phyloP scores from a whole-genome alignment of 2,329 filamentous ascomycete genomes.

The Talaromyces piceae region DNA sequence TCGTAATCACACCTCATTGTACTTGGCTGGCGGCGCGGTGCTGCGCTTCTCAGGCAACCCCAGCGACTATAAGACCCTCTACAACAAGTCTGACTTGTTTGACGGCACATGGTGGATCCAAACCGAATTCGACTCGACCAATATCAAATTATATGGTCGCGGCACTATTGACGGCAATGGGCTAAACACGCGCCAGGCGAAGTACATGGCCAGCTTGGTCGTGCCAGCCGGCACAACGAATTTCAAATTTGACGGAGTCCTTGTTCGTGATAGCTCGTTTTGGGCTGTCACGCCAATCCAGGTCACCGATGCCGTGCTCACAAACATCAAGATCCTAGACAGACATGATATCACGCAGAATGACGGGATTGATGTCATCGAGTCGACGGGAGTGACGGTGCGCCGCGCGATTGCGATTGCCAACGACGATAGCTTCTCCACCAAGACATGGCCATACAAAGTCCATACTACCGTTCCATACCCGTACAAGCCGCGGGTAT shows the following conservation, averaged over 20 bases:
- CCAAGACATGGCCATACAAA: not conserved
- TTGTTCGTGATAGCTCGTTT: not conserved
- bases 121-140: not conserved
- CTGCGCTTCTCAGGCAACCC: not conserved
- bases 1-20: not conserved
- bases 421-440: not conserved
- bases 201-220: not conserved
- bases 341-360: not conserved
- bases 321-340: constrained; percentile 1
- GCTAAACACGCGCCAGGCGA: not conserved
- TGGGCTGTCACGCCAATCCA: not conserved
- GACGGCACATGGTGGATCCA: not conserved
- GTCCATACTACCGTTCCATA: not conserved
- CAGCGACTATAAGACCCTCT: not conserved
- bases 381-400: not conserved
- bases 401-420: not conserved
- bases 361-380: not conserved
- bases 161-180: not conserved
- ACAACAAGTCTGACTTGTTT: not conserved
- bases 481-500: not conserved
- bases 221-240: not conserved
- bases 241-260: not conserved
- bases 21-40: not conserved
- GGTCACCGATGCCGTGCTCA: not conserved
- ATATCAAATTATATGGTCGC: not conserved